Base-by-base conservation (phyloP, 225 moss, liverwort and hornwort genomes). In the Bryoerythrophyllum caledonicum region DNA sequence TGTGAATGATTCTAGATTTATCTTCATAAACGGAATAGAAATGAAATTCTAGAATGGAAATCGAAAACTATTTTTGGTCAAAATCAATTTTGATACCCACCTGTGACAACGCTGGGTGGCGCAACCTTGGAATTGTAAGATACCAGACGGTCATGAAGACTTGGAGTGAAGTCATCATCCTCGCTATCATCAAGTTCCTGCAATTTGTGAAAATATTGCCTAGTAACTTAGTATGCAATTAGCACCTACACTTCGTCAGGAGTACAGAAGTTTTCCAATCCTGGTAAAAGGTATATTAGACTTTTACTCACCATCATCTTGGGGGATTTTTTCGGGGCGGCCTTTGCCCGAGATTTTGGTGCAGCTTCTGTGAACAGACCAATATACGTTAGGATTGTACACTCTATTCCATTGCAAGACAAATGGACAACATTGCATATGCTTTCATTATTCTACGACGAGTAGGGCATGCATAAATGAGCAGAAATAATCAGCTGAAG, bases 151-250 rank as follows among this genome's bases (percentile, higher is more conserved):
- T 88, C 81, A 24, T 82, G 82, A 60, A 88, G 83, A 67, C 79
- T 83, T 3, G 78, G 51, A 44, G 85, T 83, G 53, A 88, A 85
- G 35, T 83, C 85, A 73, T 85, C 85, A 63, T 88, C 88, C 54
- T 85, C 81, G 64, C 83, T 88, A 6, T 83, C 85, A 74, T 85
- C 79, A 23, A 83, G 83, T 73, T 88, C 88, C 88, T 85, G 70
- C 23, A 51, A 59, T 70, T 27, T 46, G 64, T 60, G 23, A 30
- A 4, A 4, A 48, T 37, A 11, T 48, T 30, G 24, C 13, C 71
- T 11, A 64, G 66, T 32, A 60, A 21, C 6, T 78, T 15, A 64
- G 66, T 32, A 60, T 17, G 6, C 21, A 17, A n/a, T 5, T 14
- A 0, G 14, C 19, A 8, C 49, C 5, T 13, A 11, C 10, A 2